Base-by-base conservation (phyloP, 257 asterid species). In the Lycium ferocissimum region DNA sequence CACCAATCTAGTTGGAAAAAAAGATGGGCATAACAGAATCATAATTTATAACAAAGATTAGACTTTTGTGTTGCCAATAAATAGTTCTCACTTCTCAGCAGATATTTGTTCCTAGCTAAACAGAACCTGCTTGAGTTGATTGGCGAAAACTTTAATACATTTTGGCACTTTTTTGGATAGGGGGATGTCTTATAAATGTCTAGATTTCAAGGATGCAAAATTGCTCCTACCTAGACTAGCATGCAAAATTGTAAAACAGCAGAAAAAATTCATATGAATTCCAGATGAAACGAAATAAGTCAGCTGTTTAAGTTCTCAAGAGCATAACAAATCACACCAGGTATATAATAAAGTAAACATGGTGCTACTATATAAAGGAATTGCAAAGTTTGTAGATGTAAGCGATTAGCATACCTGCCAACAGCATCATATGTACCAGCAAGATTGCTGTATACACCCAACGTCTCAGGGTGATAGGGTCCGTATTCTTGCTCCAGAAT, bases 381-480 rank as follows among this genome's bases (percentile, higher is more conserved):
- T 13, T 49, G 81, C 22, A 75, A 75, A 49, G 81, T 49, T 22
- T 3, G 45, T 49, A 22, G 22, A 49, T 13, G 62, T 15, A 75
- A 26, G 22, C 9, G 12, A 70, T 53, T 49, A 56, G n/a, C 67
- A 9, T 92, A 95, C 99, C 99, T 94, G 85, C 99, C 98, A 56
- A 96, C 92, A 6, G 98, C 98, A 90, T 95, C 99, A 85, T 96
- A 96, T 12, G 98, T 91, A 62, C 97, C 98, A 59, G 98, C 98
- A 87, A 94, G 98, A 85, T 96, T 96, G 89, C 99, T 95, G 84
- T 93, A 94, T 51, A 96, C 97, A 43, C 98, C 99, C 65, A 96
- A 98, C 2, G 98, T 96, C 79, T 95, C 99, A 1, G 95, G 98
- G 87, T 96, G 98, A 89, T 91, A 92, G 0, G 98, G 97, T 83